Conservation (phyloP, 495 filamentous ascomycete species). For the Hypoxylon fuscum region DNA sequence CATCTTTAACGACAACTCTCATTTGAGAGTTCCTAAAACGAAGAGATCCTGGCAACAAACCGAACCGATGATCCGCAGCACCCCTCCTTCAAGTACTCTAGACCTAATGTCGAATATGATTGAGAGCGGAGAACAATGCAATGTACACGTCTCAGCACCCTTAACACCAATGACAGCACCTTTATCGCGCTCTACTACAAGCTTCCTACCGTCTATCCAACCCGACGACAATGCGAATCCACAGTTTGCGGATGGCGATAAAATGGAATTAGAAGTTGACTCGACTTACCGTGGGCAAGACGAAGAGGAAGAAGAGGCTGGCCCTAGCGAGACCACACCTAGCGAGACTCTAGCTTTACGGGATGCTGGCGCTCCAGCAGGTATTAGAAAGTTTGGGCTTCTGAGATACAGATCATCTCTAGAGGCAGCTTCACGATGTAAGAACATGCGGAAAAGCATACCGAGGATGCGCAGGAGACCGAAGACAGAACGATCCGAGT, state of each 20-base stretch:
- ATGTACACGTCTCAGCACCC: constrained; percentile 39
- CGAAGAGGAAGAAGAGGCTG: constrained; percentile 27
- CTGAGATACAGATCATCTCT: constrained; percentile 51
- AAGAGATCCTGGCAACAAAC: constrained; percentile 24
- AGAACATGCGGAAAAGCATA: constrained; percentile 52
- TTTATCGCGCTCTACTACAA: constrained; percentile 7
- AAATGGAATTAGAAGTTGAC: constrained; percentile 44
- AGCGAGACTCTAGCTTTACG: constrained; percentile 37
- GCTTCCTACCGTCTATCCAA: constrained; percentile 11
- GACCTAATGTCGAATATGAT: constrained; percentile 50
- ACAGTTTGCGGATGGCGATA: constrained; percentile 15
- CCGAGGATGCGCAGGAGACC: constrained; percentile 55
- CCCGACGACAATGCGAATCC: constrained; percentile 29
- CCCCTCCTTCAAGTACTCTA: constrained; percentile 24
- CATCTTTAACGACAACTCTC: not conserved
- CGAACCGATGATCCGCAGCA: constrained; percentile 27
- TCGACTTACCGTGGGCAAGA: constrained; percentile 31
- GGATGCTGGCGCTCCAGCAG: constrained; percentile 40
- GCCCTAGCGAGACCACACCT: no score
- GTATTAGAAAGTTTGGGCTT: constrained; percentile 48
- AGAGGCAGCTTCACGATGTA: constrained; percentile 53
- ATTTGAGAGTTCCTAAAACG: constrained; percentile 3
- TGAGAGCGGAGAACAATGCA: constrained; percentile 48
- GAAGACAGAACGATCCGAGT: constrained; percentile 29
- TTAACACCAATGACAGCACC: constrained; percentile 21